phyloP scores from a whole-genome alignment of 305 asterid genomes.

The Fraxinus dipetala region DNA sequence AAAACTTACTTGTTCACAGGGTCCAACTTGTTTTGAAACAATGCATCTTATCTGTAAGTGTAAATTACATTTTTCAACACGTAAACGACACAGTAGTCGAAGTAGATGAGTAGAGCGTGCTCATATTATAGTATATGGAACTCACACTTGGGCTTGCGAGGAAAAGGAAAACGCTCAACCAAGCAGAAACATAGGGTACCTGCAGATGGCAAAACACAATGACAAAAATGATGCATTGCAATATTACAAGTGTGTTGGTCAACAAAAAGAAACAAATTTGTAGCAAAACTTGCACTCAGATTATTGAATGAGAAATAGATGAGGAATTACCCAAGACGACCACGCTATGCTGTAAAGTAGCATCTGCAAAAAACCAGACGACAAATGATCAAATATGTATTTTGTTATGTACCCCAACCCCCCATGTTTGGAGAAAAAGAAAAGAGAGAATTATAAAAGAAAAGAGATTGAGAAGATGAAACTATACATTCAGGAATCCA shows the following conservation, averaged over 20 bases:
- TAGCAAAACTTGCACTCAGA: neutral
- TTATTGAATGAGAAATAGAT: neutral
- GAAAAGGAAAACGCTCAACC: constrained; percentile 35
- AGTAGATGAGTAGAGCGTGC: neutral
- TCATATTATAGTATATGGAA: constrained; percentile 3
- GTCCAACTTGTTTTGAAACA: constrained; percentile 55
- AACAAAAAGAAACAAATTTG: neutral
- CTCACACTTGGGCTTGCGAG: constrained; percentile 51
- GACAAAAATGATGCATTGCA: neutral
- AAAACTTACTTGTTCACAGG: constrained; percentile 42
- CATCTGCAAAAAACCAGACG: constrained; percentile 43
- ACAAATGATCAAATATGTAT: neutral
- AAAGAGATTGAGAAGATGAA: neutral
- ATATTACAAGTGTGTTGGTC: neutral
- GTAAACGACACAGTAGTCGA: neutral
- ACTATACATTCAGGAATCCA: constrained; percentile 47
- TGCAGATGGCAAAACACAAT: constrained; percentile 9
- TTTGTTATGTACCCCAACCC: neutral
- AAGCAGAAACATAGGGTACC: constrained; percentile 55
- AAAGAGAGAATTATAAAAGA: neutral
- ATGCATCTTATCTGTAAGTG: constrained; percentile 54
- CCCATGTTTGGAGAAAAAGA: neutral
- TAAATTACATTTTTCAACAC: neutral
- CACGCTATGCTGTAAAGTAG: constrained; percentile 61
- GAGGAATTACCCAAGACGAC: constrained; percentile 50